A percentile compares a stretch with the other conserved stretches of the same genome.
Evolutionary conservation across 2,329 filamentous ascomycete genomes (phyloP).

Genomic region (Xylaria digitata): DNA sequence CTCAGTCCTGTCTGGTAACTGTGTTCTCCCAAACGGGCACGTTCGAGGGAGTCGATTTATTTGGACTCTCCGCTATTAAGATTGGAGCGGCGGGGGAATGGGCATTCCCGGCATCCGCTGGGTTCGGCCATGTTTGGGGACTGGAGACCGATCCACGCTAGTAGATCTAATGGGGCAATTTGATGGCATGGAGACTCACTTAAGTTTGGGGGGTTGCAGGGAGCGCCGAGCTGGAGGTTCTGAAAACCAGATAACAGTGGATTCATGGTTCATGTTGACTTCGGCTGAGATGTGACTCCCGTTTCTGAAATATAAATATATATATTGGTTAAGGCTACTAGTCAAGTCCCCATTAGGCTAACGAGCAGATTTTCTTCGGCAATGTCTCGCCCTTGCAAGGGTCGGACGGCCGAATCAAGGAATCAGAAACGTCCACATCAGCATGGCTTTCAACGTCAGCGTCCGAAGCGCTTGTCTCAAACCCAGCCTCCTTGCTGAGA

Average conservation of each 20-base stretch:
- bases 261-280: background rate
- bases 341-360: background rate
- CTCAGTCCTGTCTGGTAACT: background rate
- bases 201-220: constrained; percentile 14
- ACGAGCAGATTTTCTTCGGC: background rate
- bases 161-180: constrained; percentile 4
- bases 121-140: background rate
- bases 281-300: background rate
- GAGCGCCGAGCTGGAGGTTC: background rate
- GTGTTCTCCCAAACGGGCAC: no score
- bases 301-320: background rate
- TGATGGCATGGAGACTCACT: constrained; percentile 24
- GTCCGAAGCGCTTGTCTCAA: constrained; percentile 48
- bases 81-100: background rate
- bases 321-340: no score
- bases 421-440: constrained; percentile 41
- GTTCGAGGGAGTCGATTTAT: background rate
- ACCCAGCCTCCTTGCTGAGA: constrained; percentile 22
- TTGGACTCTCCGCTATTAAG: background rate
- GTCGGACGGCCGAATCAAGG: constrained; percentile 11
- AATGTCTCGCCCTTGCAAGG: background rate
- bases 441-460: constrained; percentile 49
- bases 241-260: constrained; percentile 1
- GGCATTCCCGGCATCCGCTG: background rate
- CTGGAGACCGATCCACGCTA: constrained; percentile 7